These are phyloP conservation scores for Xerocomus brunneocitrinus DNA, from an alignment of 768 basidiomycete species.

Conservation along the genomic window DNA sequence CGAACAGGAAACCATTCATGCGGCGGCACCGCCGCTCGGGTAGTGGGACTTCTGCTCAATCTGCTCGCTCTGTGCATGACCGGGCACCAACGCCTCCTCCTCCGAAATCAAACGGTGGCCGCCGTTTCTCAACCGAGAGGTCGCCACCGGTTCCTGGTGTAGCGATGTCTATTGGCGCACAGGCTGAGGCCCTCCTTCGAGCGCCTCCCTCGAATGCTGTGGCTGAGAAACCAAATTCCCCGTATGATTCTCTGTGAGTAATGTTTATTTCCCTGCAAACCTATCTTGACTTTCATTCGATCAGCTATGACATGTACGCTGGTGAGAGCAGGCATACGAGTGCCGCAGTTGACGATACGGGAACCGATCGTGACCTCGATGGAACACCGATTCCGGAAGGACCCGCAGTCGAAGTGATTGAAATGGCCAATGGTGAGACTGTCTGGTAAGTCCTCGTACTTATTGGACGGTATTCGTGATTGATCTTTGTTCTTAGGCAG, in stretches of 20 bases:
- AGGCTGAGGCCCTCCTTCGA: slow-evolving; percentile 38
- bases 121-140: slow-evolving; percentile 62
- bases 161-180: slow-evolving; percentile 46
- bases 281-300: slow-evolving; percentile 19
- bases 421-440: slow-evolving; percentile 83
- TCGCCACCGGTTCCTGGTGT: slow-evolving; percentile 69
- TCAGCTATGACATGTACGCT: slow-evolving; percentile 77
- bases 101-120: slow-evolving; percentile 46
- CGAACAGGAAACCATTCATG: slow-evolving; percentile 50
- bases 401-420: slow-evolving; percentile 72
- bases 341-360: slow-evolving; percentile 33
- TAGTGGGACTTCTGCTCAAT: slow-evolving; percentile 55
- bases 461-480: background rate
- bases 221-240: slow-evolving; percentile 63
- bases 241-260: slow-evolving; percentile 77
- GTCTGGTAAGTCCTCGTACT: slow-evolving; percentile 57
- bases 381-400: slow-evolving; percentile 37
- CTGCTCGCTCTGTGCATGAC: slow-evolving; percentile 73
- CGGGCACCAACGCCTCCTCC: slow-evolving; percentile 86
- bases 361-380: slow-evolving; percentile 18
- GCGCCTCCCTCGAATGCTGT: slow-evolving; percentile 36
- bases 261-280: slow-evolving; percentile 8
- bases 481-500: slow-evolving; percentile 40
- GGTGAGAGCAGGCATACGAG: slow-evolving; percentile 47
- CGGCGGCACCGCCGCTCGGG: slow-evolving; percentile 53